These are phyloP conservation scores for Oryza australiensis DNA, from an alignment of 176 grass and related monocot species.

Conservation along the genomic window DNA sequence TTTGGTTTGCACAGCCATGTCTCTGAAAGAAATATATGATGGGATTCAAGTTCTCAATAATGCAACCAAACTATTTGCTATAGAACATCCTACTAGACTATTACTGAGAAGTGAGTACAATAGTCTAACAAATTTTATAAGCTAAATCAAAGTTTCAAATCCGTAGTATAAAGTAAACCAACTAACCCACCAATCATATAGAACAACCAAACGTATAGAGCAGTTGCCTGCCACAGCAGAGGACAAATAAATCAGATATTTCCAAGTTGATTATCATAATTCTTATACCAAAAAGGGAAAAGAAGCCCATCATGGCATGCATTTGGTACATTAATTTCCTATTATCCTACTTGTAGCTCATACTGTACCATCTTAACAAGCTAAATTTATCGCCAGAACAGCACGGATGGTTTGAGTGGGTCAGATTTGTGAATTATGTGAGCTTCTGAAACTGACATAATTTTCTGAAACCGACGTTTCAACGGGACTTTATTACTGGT, in stretches of 20 bases:
- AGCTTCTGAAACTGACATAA: constrained; percentile 24
- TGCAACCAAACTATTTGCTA: neutral
- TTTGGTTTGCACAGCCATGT: neutral
- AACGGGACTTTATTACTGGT: neutral
- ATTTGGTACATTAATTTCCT: constrained; percentile 3
- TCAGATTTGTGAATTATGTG: constrained; percentile 10
- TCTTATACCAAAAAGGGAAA: constrained; percentile 12
- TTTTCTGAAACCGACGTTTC: constrained; percentile 21
- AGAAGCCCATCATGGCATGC: neutral
- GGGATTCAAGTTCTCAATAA: neutral
- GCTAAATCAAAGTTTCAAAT: constrained; percentile 1
- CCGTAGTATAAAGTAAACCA: constrained; percentile 25
- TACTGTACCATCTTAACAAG: constrained; percentile 15
- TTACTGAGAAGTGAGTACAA: neutral
- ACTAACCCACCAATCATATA: constrained; percentile 31
- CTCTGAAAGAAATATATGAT: neutral
- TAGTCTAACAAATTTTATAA: neutral
- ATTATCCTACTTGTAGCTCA: constrained; percentile 17
- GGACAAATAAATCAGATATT: neutral
- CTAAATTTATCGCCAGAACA: constrained; percentile 13
- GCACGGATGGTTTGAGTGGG: neutral
- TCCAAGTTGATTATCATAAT: neutral
- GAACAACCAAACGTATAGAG: neutral
- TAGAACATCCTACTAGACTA: neutral
- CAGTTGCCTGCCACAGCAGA: neutral